Evolutionary conservation across 2,329 filamentous ascomycete genomes (phyloP).

Genomic region (Graphilbum ipis-grandicollis): DNA sequence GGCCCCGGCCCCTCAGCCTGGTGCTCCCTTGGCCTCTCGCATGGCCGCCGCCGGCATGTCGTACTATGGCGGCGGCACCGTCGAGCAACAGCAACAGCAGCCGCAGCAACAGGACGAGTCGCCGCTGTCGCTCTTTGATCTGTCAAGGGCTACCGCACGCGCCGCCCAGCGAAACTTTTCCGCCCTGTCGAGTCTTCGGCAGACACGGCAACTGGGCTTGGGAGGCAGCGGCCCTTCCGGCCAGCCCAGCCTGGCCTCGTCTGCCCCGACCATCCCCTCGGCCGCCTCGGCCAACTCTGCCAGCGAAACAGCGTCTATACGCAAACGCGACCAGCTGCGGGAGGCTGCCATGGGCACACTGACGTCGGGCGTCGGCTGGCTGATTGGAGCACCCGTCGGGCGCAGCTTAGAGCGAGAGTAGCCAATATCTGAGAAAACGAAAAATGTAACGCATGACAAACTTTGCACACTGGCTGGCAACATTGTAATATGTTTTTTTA

Average conservation of each 20-base stretch:
- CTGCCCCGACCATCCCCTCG: too few species aligned
- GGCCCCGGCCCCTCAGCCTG: neutral
- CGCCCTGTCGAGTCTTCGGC: conserved; percentile 33
- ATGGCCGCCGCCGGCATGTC: conserved; percentile 13
- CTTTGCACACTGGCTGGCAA: neutral
- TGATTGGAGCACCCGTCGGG: conserved; percentile 37
- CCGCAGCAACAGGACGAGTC: conserved; percentile 29
- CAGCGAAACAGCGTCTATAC: conserved; percentile 18
- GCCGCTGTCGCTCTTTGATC: conserved; percentile 47
- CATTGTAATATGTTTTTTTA: too few species aligned
- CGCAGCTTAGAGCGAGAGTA: conserved; percentile 4
- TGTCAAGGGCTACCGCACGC: conserved; percentile 42
- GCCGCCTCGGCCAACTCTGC: too few species aligned
- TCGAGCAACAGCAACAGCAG: conserved; percentile 11
- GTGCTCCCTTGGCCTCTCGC: conserved; percentile 4
- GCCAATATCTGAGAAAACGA: too few species aligned
- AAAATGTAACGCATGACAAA: too few species aligned
- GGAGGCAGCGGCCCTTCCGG: conserved; percentile 13
- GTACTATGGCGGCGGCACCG: conserved; percentile 4
- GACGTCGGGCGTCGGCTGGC: conserved; percentile 50
- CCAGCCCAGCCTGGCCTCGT: conserved; percentile 3
- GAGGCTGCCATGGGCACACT: conserved; percentile 51
- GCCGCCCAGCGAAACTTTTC: conserved; percentile 41
- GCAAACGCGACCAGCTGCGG: conserved; percentile 56
- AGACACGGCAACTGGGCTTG: conserved; percentile 16